Evolutionary conservation across 2,329 filamentous ascomycete species (phyloP), one percentile per base, ranked within the genome.

Genomic region (Sporothrix luriei): DNA sequence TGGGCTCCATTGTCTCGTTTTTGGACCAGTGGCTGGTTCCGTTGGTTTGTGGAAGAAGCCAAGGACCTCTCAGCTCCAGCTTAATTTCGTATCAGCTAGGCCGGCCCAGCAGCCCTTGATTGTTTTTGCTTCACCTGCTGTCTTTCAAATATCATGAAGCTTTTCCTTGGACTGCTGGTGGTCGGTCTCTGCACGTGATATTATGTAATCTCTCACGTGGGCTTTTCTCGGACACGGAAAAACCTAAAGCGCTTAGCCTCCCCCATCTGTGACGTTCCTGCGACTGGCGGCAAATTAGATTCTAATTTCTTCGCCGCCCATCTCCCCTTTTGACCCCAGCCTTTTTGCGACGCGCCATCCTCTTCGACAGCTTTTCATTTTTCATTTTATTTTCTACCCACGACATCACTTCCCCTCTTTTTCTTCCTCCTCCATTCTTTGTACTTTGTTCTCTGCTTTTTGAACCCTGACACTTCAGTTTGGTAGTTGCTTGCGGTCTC

Each of bases 241-340:
- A 48, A 54, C 48, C 46, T 1, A 62, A 68, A 40, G 19, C 26
- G 29, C 43, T 43, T 68, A 51, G 66, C n/a, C n/a, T 9, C 19
- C 54, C n/a, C 40, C 29, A n/a, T 46, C n/a, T 46, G 38, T 21
- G 38, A 61, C 57, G 38, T 33, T 61, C n/a, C 57, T 61, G 54
- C 66, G 66, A 61, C 52, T 62, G 68, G 66, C 59, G 59, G 68
- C 57, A 69, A 69, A 69, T 66, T 48, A 69, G 38, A 59, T 68
- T 68, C 38, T 57, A 26, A 24, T 38, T 40, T 69, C 49, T 57
- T 54, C 46, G 26, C 49, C 48, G 24, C 57, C 26, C 24, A 24
- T 51, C 46, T 66, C 33, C 43, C 24, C 29, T 66, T 59, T 29
- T 54, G 46, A 21, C 40, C 40, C 43, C 43, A 46, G 24, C 38